phyloP scores from a whole-genome alignment of 306 rosid genomes.

The Purshia tridentata region DNA sequence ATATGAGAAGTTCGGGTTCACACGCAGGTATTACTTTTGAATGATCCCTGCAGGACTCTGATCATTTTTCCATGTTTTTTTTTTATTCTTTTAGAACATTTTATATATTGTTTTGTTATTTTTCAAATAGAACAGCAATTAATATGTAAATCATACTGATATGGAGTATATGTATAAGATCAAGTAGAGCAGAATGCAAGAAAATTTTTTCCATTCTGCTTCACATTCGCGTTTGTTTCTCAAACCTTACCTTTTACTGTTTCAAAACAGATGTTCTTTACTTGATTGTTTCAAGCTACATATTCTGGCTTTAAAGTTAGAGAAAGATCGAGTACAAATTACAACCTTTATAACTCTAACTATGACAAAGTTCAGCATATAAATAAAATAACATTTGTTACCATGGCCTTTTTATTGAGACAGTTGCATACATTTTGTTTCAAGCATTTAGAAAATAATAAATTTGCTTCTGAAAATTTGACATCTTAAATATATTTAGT shows the following conservation, averaged over 20 bases:
- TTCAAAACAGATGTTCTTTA: background rate
- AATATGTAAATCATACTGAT: background rate
- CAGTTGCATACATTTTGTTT: background rate
- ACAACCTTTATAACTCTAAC: background rate
- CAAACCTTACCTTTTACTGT: background rate
- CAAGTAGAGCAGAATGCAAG: slow-evolving; percentile 3
- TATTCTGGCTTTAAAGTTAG: background rate
- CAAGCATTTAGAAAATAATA: background rate
- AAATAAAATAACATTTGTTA: background rate
- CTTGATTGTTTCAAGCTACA: background rate
- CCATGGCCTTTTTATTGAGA: background rate
- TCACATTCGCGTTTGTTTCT: slow-evolving; percentile 1
- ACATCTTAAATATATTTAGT: no score
- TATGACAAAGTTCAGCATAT: background rate
- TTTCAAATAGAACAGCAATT: background rate
- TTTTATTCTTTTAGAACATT: background rate
- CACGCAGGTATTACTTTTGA: slow-evolving; percentile 59
- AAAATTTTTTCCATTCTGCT: background rate
- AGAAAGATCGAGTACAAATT: background rate
- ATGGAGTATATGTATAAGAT: background rate
- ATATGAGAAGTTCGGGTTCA: slow-evolving; percentile 89
- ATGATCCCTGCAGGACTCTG: background rate
- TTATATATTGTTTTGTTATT: background rate
- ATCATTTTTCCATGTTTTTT: background rate
- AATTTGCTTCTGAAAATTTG: background rate